Base-by-base conservation (phyloP, 225 moss, liverwort and hornwort species). In the Marchantia paleacea region DNA sequence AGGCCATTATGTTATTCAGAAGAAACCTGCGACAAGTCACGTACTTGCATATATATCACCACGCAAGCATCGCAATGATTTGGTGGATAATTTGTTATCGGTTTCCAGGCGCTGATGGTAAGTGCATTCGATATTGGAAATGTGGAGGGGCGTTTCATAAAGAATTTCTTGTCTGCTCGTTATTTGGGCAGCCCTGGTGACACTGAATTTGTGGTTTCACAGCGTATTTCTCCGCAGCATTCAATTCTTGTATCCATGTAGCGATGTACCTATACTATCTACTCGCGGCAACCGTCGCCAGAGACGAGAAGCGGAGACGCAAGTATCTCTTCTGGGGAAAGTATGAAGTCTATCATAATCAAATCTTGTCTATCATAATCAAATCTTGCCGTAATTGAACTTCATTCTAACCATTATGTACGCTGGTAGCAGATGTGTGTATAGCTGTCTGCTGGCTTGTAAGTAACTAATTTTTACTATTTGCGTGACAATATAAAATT, bases 291-390 rank as follows among this genome's bases (percentile, higher is more conserved):
- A 94, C 90, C 54, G 79, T 96, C 16, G 92, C 80, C 25, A 91
- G 88, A 79, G 90, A 93, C 31, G 91, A 93, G 77, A 85, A 82
- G 66, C 80, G 78, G 78, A 76, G 92, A 69, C 93, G 90, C 80
- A 96, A 96, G 72, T 96, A 96, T 77, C 91, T 96, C 81, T 96
- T 93, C 87, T 96, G 96, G 96, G 93, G 91, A 84, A 93, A 92
- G 96, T 96, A 82, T 86, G 93, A 90, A n/a, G n/a, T 12, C n/a
- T 30, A 16, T 18, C 69, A 12, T 47, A 13, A 0, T 70, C n/a
- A n/a, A n/a, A n/a, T n/a, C n/a, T n/a, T n/a, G n/a, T n/a, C n/a
- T n/a, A n/a, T n/a, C n/a, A n/a, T 30, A 15, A 28, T 15, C 65
- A 66, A 25, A 26, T 68, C 69, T 26, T 69, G 31, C 14, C 4